A percentile compares a stretch with the other conserved stretches of the same genome.
Conservation (phyloP, 352 stramenopile species). For the Pythium biforme region DNA sequence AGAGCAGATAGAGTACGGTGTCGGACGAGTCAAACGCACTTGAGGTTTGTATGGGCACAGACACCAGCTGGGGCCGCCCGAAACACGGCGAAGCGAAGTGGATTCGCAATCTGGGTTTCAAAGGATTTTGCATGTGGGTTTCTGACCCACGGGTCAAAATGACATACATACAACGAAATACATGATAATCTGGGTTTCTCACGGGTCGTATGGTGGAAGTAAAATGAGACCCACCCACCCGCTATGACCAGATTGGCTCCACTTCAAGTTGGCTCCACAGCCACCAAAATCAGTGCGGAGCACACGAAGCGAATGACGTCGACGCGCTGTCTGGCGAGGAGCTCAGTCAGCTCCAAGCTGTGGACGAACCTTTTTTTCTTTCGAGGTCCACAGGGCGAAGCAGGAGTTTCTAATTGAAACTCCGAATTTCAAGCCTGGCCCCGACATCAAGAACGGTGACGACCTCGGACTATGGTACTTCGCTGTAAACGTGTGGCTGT, state of each 20-base stretch:
- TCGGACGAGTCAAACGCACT: background rate
- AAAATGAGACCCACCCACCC: conserved; percentile 10
- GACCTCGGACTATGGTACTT: too few species aligned
- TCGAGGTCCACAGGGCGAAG: too few species aligned
- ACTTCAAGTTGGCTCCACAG: conserved; percentile 19
- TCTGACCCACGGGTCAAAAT: background rate
- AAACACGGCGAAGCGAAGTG: conserved; percentile 12
- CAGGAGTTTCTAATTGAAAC: too few species aligned
- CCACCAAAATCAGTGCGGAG: background rate
- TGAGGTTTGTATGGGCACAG: conserved; percentile 8
- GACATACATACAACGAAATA: too few species aligned
- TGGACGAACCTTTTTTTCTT: too few species aligned
- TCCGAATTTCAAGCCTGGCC: too few species aligned
- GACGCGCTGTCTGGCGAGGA: too few species aligned
- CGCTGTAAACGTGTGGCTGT: too few species aligned
- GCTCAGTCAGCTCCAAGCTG: too few species aligned
- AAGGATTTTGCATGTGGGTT: background rate
- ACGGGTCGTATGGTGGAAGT: too few species aligned
- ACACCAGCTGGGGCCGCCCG: background rate
- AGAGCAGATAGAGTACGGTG: background rate
- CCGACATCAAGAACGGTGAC: too few species aligned
- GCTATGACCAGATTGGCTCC: background rate
- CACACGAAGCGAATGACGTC: background rate
- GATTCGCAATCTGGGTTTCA: conserved; percentile 11
- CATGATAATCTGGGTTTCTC: too few species aligned